Conservation (phyloP, 192 early-diverging fungal species). For the Entomortierella beljakovae region DNA sequence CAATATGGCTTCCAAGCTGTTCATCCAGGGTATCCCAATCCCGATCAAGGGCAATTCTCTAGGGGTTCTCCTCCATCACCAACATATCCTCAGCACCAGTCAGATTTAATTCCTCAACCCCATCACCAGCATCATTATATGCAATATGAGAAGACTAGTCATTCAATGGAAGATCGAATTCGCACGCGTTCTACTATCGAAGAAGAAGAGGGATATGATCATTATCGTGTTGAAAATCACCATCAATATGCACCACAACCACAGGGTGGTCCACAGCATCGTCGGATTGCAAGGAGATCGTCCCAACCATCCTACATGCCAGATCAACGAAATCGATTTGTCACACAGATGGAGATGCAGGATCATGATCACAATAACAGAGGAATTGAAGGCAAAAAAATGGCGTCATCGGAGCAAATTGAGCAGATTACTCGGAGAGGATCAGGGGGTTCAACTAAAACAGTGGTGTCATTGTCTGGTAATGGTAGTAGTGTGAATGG, state of each 20-base stretch:
- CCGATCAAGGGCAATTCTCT: conserved; percentile 5
- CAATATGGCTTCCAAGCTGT: conserved; percentile 23
- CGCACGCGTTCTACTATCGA: not conserved
- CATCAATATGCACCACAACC: not conserved
- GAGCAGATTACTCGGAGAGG: not conserved
- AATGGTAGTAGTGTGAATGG: not conserved
- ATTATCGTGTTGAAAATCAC: not conserved
- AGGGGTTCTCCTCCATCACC: conserved; percentile 9
- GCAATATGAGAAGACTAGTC: not conserved
- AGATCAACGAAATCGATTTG: conserved; percentile 12
- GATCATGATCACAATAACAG: conserved; percentile 3
- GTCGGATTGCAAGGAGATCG: conserved; percentile 14
- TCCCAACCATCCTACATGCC: conserved; percentile 57
- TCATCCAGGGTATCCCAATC: not conserved
- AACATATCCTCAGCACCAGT: not conserved
- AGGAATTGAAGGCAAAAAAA: not conserved
- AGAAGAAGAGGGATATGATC: not conserved
- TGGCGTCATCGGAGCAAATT: not conserved
- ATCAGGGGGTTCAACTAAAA: conserved; percentile 1
- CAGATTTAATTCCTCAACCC: conserved; percentile 35
- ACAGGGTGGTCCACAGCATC: conserved; percentile 29
- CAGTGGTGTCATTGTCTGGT: not conserved
- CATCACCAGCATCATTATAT: conserved; percentile 6
- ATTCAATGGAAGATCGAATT: conserved; percentile 1
- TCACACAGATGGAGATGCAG: not conserved